Conservation (phyloP, 225 moss, liverwort and hornwort species). For the Physcomitrium patens region DNA sequence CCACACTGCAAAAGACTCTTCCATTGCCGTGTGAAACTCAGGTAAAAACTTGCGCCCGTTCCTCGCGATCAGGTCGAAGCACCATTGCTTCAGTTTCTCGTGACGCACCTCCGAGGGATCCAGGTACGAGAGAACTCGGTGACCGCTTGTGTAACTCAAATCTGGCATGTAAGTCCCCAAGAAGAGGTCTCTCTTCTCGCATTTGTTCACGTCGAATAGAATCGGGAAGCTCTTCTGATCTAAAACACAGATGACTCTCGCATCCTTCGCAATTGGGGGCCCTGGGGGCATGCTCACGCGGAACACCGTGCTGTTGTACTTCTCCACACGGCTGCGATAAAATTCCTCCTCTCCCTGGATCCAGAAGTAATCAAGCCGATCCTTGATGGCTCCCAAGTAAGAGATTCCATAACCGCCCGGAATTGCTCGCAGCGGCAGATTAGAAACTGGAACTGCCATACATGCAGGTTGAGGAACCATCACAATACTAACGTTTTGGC, state of each 20-base stretch:
- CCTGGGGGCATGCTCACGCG: conserved; percentile 67
- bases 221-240: conserved; percentile 69
- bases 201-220: conserved; percentile 61
- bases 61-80: conserved; percentile 52
- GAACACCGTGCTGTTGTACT: conserved; percentile 74
- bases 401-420: conserved; percentile 60
- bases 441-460: conserved; percentile 22
- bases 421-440: conserved; percentile 49
- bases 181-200: conserved; percentile 65
- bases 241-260: conserved; percentile 53
- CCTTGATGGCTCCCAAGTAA: conserved; percentile 52
- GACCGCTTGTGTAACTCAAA: conserved; percentile 34
- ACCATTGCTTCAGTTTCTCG: conserved; percentile 52
- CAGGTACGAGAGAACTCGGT: conserved; percentile 47
- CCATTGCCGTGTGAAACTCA: conserved; percentile 52
- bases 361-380: conserved; percentile 65
- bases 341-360: conserved; percentile 59
- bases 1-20: conserved; percentile 54
- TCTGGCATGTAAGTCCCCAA: conserved; percentile 53
- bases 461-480: not conserved
- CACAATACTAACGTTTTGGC: conserved; percentile 16
- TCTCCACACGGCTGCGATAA: conserved; percentile 52
- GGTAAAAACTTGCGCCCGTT: conserved; percentile 48
- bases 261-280: conserved; percentile 38
- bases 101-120: conserved; percentile 66